phyloP scores from a whole-genome alignment of 768 basidiomycete genomes.

The Filobasidium floriforme region DNA sequence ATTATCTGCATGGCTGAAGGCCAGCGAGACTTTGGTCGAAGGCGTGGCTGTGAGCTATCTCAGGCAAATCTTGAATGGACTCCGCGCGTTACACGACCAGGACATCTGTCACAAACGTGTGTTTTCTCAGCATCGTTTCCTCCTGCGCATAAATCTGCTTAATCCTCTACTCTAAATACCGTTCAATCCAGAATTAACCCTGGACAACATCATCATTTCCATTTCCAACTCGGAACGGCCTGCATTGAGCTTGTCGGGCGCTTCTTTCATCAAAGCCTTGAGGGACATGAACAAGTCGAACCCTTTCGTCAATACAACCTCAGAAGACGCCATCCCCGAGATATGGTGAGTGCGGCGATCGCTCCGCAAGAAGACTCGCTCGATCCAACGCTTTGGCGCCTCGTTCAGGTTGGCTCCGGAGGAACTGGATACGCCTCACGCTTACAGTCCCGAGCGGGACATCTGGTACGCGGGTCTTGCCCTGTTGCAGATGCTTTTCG shows the following conservation, averaged over 20 bases:
- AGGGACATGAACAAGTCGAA: conserved; percentile 79
- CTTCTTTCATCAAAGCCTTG: conserved; percentile 63
- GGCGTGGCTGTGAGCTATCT: conserved; percentile 30
- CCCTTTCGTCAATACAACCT: conserved; percentile 51
- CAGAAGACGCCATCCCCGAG: conserved; percentile 45
- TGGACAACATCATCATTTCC: conserved; percentile 32
- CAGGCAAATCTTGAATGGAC: conserved; percentile 31
- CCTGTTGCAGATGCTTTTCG: conserved; percentile 77
- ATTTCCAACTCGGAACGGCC: conserved; percentile 49
- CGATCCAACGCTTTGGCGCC: conserved; percentile 23
- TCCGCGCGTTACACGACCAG: conserved; percentile 33
- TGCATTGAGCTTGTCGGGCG: conserved; percentile 65
- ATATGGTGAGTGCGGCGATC: conserved; percentile 49
- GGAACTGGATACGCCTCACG: conserved; percentile 66
- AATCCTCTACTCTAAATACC: too few species aligned
- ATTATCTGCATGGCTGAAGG: conserved; percentile 29
- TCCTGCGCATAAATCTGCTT: background rate
- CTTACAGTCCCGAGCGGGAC: conserved; percentile 70
- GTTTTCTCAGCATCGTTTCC: background rate
- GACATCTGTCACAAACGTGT: conserved; percentile 34
- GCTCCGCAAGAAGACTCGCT: conserved; percentile 19
- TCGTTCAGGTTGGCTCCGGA: conserved; percentile 64
- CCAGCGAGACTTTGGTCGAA: conserved; percentile 31
- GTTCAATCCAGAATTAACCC: conserved; percentile 26
- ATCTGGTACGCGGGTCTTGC: conserved; percentile 74